These are phyloP conservation scores for Tetrahymena borealis DNA, from an alignment of 73 alveolate genomes.

Conservation along the genomic window DNA sequence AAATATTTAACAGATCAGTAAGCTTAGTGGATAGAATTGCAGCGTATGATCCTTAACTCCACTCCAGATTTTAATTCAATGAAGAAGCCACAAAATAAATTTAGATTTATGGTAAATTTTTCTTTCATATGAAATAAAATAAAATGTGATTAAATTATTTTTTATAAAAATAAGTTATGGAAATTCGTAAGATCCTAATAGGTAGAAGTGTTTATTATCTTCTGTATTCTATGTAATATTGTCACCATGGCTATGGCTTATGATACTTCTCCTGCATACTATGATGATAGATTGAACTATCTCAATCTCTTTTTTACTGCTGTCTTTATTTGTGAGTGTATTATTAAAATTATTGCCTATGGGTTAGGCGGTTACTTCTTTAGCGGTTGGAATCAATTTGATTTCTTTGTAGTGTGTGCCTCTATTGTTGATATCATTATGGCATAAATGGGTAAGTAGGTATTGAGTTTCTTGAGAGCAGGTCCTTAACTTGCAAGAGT, in stretches of 20 bases:
- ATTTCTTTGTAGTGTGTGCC: conserved; percentile 77
- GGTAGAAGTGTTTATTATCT: conserved; percentile 7
- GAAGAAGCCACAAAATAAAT: conserved; percentile 40
- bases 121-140: not conserved
- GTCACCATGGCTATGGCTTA: conserved; percentile 9
- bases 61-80: conserved; percentile 57
- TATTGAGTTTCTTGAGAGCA: conserved; percentile 23
- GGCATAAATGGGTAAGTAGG: conserved; percentile 25
- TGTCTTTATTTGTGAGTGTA: conserved; percentile 80
- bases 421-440: conserved; percentile 53
- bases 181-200: not conserved
- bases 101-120: conserved; percentile 15
- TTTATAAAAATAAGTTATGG: not conserved
- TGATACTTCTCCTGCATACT: conserved; percentile 6
- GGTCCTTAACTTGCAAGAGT: conserved; percentile 41
- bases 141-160: not conserved
- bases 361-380: conserved; percentile 66
- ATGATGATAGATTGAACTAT: conserved; percentile 16
- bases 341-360: conserved; percentile 67
- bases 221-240: conserved; percentile 10
- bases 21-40: conserved; percentile 61
- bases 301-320: conserved; percentile 62
- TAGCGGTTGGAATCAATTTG: conserved; percentile 85
- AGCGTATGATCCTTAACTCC: conserved; percentile 37
- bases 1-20: conserved; percentile 32